Base-by-base conservation (phyloP, 208 protist species). In the Trypanosoma cruzi region DNA sequence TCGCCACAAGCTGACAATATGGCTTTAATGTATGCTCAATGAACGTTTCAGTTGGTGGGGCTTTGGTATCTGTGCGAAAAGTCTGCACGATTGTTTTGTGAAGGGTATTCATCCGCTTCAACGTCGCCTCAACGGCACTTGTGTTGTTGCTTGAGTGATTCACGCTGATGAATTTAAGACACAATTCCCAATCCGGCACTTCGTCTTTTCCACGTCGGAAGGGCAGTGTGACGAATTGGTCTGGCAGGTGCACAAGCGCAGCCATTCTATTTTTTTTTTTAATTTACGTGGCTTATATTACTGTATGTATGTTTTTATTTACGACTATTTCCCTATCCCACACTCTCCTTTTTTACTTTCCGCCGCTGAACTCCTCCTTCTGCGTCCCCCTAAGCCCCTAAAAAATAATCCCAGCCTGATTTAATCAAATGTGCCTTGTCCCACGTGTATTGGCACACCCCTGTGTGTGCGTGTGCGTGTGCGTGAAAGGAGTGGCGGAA, bases 141-240 rank as follows among this genome's bases (percentile, higher is more conserved):
- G 64, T 93, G 67, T 80, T 68, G 61, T 85, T 96, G 73, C 88
- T 83, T 13, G 84, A 79, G 71, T 89, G 76, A 69, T 93, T 73
- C 13, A 76, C 73, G 32, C 57, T 76, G 61, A 93, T 73, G 71
- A 92, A 94, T 54, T 84, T 79, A 13, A 70, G 68, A 76, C 83
- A 90, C 28, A 86, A 29, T 22, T 57, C 73, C 88, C 91, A 96
- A 64, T 92, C 82, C 14, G 88, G 81, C 2, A 74, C 36, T 53
- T 90, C 79, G 54, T 92, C 87, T 37, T 91, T 85, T 28, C 81
- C 81, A 1, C 60, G 66, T 56, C 91, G 88, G 61, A 89, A 94
- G 2, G 90, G 90, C n/a, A 93, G 64, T 22, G 66, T 61, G 13
- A 93, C 68, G 50, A 96, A 90, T 16, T 65, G 75, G 50, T 96